These are phyloP conservation scores for Phalaenopsis aphrodite DNA, from an alignment of 106 monocot species.

Conservation along the genomic window DNA sequence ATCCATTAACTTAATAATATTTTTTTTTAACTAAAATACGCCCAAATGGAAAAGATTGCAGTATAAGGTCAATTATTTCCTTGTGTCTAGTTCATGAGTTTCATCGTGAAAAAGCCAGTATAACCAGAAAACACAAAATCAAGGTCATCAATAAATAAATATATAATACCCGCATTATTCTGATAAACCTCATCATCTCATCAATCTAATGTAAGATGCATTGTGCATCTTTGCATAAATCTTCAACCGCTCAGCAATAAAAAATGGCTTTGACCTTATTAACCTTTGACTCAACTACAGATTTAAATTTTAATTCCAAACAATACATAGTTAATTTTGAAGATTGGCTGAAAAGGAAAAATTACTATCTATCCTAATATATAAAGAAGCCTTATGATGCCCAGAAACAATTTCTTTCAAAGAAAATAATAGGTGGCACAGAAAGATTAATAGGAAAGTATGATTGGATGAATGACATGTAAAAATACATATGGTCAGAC, in stretches of 20 bases:
- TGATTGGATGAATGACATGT: background rate
- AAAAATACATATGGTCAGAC: background rate
- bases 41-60: background rate
- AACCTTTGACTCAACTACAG: too few species aligned
- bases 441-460: background rate
- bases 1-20: background rate
- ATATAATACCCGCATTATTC: background rate
- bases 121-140: too few species aligned
- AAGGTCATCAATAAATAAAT: background rate
- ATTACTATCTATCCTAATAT: background rate
- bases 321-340: too few species aligned
- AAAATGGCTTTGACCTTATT: too few species aligned
- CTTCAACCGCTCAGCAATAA: background rate
- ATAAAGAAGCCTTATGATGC: background rate
- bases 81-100: too few species aligned
- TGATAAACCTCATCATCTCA: background rate
- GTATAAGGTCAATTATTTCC: too few species aligned
- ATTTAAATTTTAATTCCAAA: too few species aligned
- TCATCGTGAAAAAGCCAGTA: too few species aligned
- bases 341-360: too few species aligned
- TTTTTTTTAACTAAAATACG: background rate
- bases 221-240: background rate
- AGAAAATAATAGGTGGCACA: background rate
- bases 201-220: background rate
- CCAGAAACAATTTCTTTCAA: background rate